Base-by-base conservation (phyloP, 2,329 filamentous ascomycete genomes). In the Drechslerella coelobrocha region DNA sequence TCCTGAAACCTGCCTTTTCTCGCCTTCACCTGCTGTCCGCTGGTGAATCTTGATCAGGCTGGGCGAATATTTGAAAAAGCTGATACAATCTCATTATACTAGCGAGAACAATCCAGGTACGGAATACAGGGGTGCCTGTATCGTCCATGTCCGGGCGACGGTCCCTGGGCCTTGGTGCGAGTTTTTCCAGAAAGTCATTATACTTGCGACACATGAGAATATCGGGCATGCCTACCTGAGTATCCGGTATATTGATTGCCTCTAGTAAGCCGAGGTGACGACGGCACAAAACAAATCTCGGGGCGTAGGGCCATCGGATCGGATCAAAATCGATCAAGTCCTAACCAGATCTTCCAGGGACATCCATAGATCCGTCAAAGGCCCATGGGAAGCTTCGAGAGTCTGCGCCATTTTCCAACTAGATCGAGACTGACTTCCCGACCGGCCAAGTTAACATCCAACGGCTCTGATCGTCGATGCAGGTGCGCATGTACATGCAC, bases 181-280 rank as follows among this genome's bases (percentile, higher is more conserved):
- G 34, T 29, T 61, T 51, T 31, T 60, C 17, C 19, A 31, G 12
- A 17, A 19, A 31, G 31, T 53, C 26, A 54, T 39, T 68, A 60
- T 68, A 68, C 31, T 23, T 61, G 63, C 26, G 56, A 61, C 63
- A 43, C 55, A 68, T 68, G 56, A 56, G 29, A 39, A 43, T 68
- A n/a, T 61, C 43, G 56, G 14, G 34, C 45, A 39, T 52, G n/a
- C n/a, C n/a, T n/a, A n/a, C n/a, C n/a, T 39, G 34, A n/a, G 34
- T 39, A 39, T 39, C 34, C 12, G 34, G 34, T 39, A 39, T 5
- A 39, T 39, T 39, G 34, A 3, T 14, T 39, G 12, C 17, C 4
- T 4, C 34, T 12, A 12, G 34, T 10, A 6, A 14, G 12, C 34
- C 5, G 12, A 14, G 34, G 34, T 14, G 34, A 39, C 34, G 34